Evolutionary conservation across 2,329 filamentous ascomycete species (phyloP).

Genomic region (Aaosphaeria pasadenensis): DNA sequence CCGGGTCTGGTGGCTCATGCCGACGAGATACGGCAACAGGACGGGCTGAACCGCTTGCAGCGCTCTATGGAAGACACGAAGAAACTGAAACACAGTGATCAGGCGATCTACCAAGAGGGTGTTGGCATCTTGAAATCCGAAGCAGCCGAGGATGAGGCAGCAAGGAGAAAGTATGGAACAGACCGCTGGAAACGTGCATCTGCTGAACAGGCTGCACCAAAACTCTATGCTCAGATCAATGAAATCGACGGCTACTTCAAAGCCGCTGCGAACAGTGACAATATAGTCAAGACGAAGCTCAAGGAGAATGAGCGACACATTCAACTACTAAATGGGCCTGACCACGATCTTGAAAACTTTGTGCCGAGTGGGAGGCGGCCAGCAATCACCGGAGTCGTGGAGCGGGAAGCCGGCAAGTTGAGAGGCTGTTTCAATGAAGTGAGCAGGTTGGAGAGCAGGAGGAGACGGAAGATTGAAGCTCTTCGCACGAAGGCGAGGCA

Average conservation of each 20-base stretch:
- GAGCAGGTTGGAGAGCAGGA: slow-evolving; percentile 74
- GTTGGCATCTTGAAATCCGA: slow-evolving; percentile 75
- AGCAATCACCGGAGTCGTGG: slow-evolving; percentile 75
- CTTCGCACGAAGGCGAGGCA: slow-evolving; percentile 75
- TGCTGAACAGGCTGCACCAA: slow-evolving; percentile 66
- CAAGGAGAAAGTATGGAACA: slow-evolving; percentile 78
- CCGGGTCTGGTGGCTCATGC: slow-evolving; percentile 83
- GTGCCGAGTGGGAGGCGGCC: slow-evolving; percentile 82
- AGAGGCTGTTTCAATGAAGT: slow-evolving; percentile 83
- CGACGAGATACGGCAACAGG: slow-evolving; percentile 88
- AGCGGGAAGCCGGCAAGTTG: slow-evolving; percentile 73
- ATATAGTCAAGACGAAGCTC: slow-evolving; percentile 74
- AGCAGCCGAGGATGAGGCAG: slow-evolving; percentile 74
- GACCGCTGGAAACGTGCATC: slow-evolving; percentile 75
- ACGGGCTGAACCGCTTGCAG: slow-evolving; percentile 74
- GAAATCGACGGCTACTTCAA: slow-evolving; percentile 89
- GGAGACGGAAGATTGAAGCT: slow-evolving; percentile 74
- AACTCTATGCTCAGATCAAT: slow-evolving; percentile 69
- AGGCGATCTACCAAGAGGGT: slow-evolving; percentile 78
- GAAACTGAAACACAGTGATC: slow-evolving; percentile 79
- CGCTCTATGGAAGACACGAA: slow-evolving; percentile 84
- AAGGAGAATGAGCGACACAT: slow-evolving; percentile 72
- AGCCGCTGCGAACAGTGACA: slow-evolving; percentile 64
- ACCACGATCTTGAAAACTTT: slow-evolving; percentile 79
- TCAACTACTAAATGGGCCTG: slow-evolving; percentile 71